These are phyloP conservation scores for Neurospora sp. DNA, from an alignment of 495 filamentous ascomycete species.

Conservation along the genomic window DNA sequence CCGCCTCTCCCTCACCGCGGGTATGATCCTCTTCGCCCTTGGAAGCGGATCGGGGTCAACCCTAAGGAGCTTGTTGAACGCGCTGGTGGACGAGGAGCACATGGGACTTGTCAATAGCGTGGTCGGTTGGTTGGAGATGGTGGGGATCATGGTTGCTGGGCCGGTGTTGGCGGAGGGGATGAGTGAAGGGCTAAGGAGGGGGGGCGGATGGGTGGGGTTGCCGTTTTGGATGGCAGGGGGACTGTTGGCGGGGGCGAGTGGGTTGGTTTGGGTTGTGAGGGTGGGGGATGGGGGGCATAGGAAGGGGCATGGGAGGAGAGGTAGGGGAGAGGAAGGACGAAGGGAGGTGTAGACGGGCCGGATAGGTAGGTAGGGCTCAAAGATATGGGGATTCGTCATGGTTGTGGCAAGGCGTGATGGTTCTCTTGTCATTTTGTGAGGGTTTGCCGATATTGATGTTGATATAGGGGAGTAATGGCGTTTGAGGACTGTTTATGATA, in stretches of 20 bases:
- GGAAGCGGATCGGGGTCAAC: slow-evolving; percentile 11
- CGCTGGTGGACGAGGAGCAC: slow-evolving; percentile 25
- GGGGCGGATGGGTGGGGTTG: slow-evolving; percentile 18
- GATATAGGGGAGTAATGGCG: too few species aligned
- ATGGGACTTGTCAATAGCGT: slow-evolving; percentile 22
- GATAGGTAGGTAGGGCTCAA: too few species aligned
- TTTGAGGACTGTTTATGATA: too few species aligned
- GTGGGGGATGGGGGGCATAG: slow-evolving; percentile 8
- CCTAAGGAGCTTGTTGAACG: slow-evolving; percentile 18
- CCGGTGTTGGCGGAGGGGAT: slow-evolving; percentile 21
- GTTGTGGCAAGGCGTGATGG: too few species aligned
- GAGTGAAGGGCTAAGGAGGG: slow-evolving; percentile 14
- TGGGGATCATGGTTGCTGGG: slow-evolving; percentile 16
- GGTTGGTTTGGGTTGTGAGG: slow-evolving; percentile 9
- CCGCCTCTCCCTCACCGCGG: neutral
- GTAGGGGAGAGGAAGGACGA: neutral
- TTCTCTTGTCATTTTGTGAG: too few species aligned
- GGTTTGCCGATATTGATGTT: too few species aligned
- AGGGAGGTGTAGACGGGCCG: neutral
- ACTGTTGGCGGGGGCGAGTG: slow-evolving; percentile 8
- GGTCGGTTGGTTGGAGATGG: slow-evolving; percentile 17
- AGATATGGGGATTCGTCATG: too few species aligned
- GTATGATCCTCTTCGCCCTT: slow-evolving; percentile 15
- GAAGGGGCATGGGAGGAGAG: neutral
- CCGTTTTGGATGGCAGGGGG: slow-evolving; percentile 16